phyloP scores from a whole-genome alignment of 768 basidiomycete species.

The Tulasnella sp. region DNA sequence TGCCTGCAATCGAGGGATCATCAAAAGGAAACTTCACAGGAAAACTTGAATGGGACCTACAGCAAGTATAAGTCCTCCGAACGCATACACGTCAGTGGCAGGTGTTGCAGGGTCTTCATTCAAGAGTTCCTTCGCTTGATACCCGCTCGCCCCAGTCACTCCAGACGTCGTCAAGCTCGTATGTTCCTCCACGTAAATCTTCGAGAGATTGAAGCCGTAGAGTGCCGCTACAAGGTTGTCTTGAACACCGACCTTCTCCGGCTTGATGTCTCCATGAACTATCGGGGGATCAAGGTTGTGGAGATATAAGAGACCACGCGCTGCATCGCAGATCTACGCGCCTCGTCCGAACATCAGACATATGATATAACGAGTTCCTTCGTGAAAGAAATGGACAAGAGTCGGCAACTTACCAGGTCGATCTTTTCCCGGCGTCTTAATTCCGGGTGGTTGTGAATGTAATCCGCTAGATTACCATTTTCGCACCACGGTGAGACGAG shows the following conservation, averaged over 20 bases:
- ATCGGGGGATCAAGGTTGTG: not conserved
- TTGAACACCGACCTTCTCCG: not conserved
- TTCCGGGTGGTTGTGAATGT: not conserved
- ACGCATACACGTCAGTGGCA: conserved; percentile 17
- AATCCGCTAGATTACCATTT: not conserved
- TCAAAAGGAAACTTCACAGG: too few species aligned
- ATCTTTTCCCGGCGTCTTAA: not conserved
- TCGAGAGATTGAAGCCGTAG: not conserved
- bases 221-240: not conserved
- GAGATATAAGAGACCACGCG: not conserved
- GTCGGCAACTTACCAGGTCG: not conserved
- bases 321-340: not conserved
- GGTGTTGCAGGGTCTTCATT: not conserved
- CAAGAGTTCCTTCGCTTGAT: not conserved
- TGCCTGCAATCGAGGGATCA: not conserved
- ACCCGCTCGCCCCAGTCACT: not conserved
- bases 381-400: not conserved
- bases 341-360: not conserved
- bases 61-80: not conserved
- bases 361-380: not conserved
- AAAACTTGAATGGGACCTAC: not conserved
- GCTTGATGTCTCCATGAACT: conserved; percentile 2
- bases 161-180: not conserved
- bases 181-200: not conserved
- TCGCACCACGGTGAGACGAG: not conserved